Evolutionary conservation across 2,329 filamentous ascomycete species (phyloP).

Genomic region (Zymoseptoria crescenta): DNA sequence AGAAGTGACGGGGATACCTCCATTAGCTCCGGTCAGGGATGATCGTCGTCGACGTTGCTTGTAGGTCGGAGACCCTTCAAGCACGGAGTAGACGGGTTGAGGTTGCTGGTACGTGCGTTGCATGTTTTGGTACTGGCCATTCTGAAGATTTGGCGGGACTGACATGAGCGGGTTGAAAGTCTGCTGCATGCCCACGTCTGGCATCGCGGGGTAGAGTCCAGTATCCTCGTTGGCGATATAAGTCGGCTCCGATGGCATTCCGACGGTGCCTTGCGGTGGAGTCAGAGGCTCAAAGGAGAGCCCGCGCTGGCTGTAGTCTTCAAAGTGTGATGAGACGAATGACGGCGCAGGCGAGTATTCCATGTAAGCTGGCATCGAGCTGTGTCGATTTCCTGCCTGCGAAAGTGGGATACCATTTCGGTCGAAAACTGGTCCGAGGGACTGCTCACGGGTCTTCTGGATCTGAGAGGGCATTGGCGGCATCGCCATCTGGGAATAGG

Average conservation of each 20-base stretch:
- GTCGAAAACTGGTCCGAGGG: constrained; percentile 72
- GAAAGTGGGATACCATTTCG: constrained; percentile 80
- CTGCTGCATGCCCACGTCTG: constrained; percentile 71
- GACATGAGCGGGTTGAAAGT: constrained; percentile 85
- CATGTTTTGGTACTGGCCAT: constrained; percentile 68
- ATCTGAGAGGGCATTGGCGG: constrained; percentile 61
- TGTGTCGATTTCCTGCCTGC: constrained; percentile 81
- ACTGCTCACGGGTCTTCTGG: constrained; percentile 77
- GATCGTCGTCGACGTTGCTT: constrained; percentile 93
- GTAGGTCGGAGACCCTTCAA: constrained; percentile 96
- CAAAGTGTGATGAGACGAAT: constrained; percentile 96
- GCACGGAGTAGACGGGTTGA: constrained; percentile 80
- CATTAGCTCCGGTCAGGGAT: constrained; percentile 71
- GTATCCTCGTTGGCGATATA: constrained; percentile 99
- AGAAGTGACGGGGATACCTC: constrained; percentile 42
- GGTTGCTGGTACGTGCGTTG: constrained; percentile 63
- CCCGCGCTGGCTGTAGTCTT: constrained; percentile 94
- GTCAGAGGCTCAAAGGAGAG: constrained; percentile 96
- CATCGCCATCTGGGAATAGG: constrained; percentile 69
- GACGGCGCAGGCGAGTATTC: constrained; percentile 98
- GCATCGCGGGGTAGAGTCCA: constrained; percentile 88
- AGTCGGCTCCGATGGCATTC: constrained; percentile 77
- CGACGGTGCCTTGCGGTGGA: constrained; percentile 82
- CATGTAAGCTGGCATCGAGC: constrained; percentile 97
- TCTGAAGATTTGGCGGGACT: constrained; percentile 75